These are phyloP conservation scores for Zarea fungicola DNA, from an alignment of 2,329 filamentous ascomycete species.

Conservation along the genomic window DNA sequence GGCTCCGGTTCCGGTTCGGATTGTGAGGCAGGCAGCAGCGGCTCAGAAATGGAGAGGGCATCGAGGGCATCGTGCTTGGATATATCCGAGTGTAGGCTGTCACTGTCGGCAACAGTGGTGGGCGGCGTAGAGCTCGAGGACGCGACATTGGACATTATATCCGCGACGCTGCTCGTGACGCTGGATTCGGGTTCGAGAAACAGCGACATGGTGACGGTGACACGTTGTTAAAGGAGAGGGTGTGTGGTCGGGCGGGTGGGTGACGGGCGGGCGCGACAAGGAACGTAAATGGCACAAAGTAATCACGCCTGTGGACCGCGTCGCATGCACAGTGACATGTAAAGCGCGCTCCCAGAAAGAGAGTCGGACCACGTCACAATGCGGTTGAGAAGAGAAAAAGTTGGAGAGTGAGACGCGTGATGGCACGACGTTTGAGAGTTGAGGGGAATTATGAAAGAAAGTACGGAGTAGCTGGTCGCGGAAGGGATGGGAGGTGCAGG, in stretches of 20 bases:
- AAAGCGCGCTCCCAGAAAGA: background rate
- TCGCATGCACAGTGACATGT: slow-evolving; percentile 8
- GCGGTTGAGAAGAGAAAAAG: too few species aligned
- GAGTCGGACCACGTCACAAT: too few species aligned
- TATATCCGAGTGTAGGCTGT: slow-evolving; percentile 48
- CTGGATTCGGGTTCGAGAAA: slow-evolving; percentile 27
- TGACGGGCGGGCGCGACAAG: slow-evolving; percentile 5
- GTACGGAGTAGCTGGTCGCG: slow-evolving; percentile 3
- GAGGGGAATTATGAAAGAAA: background rate
- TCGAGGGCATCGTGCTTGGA: slow-evolving; percentile 36
- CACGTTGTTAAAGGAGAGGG: background rate
- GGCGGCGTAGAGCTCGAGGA: slow-evolving; percentile 59
- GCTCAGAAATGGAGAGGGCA: slow-evolving; percentile 25
- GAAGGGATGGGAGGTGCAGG: background rate
- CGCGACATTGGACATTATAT: slow-evolving; percentile 47
- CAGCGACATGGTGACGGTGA: slow-evolving; percentile 24
- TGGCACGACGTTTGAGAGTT: background rate
- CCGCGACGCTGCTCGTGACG: slow-evolving; percentile 27
- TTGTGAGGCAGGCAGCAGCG: slow-evolving; percentile 15
- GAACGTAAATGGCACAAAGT: background rate
- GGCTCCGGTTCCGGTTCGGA: slow-evolving; percentile 16
- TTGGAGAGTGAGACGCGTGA: background rate
- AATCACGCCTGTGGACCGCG: slow-evolving; percentile 3
- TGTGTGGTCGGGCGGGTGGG: background rate
- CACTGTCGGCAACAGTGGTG: slow-evolving; percentile 56